phyloP scores from a whole-genome alignment of 176 grass and related monocot genomes.

The Ampelocalamus luodianensis region DNA sequence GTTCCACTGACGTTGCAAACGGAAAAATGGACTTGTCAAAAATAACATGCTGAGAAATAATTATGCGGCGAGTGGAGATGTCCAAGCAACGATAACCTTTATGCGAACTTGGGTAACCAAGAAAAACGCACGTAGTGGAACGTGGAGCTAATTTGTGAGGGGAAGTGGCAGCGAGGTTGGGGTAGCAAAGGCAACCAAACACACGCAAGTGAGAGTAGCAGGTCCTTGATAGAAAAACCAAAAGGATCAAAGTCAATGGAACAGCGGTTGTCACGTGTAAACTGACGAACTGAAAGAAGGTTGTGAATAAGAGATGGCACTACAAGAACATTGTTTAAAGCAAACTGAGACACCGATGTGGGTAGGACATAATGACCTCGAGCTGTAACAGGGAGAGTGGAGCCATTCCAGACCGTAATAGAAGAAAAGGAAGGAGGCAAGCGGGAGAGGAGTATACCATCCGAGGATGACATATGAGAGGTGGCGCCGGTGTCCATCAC shows the following conservation, averaged over 20 bases:
- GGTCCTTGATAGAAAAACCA: background rate
- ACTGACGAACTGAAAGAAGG: background rate
- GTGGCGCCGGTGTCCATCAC: background rate
- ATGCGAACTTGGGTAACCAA: too few relatives aligned
- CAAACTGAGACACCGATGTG: rapidly evolving
- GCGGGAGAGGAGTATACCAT: background rate
- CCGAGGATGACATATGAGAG: background rate
- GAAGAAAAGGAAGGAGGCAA: background rate
- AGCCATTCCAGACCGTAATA: background rate
- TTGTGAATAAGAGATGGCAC: too few relatives aligned
- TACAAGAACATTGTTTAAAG: background rate
- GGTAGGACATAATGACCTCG: background rate
- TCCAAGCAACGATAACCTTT: too few relatives aligned
- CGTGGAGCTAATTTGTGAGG: background rate
- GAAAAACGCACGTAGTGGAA: background rate
- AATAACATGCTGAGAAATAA: background rate
- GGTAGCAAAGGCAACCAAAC: background rate
- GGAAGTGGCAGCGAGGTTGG: background rate
- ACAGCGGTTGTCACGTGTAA: background rate
- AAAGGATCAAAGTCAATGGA: background rate
- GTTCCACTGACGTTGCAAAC: background rate
- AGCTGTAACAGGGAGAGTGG: background rate
- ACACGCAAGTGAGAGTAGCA: background rate
- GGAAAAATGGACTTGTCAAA: background rate
- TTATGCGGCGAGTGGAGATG: background rate